phyloP scores from a whole-genome alignment of 768 basidiomycete species.

The Leccinum aurantiacum region DNA sequence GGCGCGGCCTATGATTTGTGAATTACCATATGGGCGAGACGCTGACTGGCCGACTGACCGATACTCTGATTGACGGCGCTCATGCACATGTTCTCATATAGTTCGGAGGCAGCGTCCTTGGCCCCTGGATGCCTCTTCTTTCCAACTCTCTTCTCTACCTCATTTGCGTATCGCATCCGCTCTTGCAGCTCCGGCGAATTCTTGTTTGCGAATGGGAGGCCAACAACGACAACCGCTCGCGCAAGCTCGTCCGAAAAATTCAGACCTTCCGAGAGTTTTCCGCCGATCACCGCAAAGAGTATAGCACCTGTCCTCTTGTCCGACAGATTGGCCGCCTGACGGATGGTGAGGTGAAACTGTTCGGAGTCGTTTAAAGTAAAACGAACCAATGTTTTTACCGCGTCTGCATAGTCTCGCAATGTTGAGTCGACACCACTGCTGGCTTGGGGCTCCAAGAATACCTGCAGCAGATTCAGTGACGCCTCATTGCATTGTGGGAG shows the following conservation, averaged over 20 bases:
- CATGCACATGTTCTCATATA: slow-evolving; percentile 92
- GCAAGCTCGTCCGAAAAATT: slow-evolving; percentile 80
- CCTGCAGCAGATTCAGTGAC: slow-evolving; percentile 40
- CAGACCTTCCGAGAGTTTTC: slow-evolving; percentile 93
- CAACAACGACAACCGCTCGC: slow-evolving; percentile 82
- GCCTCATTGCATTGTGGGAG: neutral
- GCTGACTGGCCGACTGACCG: slow-evolving; percentile 47
- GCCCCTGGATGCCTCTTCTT: slow-evolving; percentile 35
- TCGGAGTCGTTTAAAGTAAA: neutral
- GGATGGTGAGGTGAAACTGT: slow-evolving; percentile 4
- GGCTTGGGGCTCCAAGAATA: slow-evolving; percentile 88
- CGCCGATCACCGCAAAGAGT: slow-evolving; percentile 92
- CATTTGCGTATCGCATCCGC: slow-evolving; percentile 84
- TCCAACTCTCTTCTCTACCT: slow-evolving; percentile 48
- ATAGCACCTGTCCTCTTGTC: slow-evolving; percentile 61
- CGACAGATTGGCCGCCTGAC: slow-evolving; percentile 22
- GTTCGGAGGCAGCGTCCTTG: slow-evolving; percentile 72
- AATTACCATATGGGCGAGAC: neutral
- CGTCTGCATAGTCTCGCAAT: slow-evolving; percentile 68
- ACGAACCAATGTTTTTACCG: slow-evolving; percentile 35
- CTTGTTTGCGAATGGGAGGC: slow-evolving; percentile 91
- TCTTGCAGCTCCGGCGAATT: slow-evolving; percentile 90
- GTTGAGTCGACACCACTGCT: slow-evolving; percentile 69
- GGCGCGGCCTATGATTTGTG: slow-evolving; percentile 65
- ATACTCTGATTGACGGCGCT: slow-evolving; percentile 97